Evolutionary conservation across 2,329 filamentous ascomycete genomes (phyloP).

Genomic region (Colletotrichum scovillei): DNA sequence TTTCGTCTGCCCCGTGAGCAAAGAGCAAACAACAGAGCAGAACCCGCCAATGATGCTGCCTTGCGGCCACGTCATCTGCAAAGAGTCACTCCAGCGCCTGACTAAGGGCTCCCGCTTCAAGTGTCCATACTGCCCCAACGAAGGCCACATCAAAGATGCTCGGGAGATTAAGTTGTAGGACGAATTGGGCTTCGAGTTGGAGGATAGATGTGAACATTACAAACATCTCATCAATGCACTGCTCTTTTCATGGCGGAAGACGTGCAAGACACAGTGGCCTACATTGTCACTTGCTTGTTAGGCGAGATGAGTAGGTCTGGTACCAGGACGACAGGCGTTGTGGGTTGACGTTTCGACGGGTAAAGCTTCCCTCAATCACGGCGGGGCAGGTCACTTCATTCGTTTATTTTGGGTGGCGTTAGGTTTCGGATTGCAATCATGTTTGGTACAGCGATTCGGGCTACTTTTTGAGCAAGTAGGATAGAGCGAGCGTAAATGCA

Average conservation of each 20-base stretch:
- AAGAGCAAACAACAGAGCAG: conserved; percentile 91
- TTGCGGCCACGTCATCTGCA: conserved; percentile 93
- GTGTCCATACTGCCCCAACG: conserved; percentile 93
- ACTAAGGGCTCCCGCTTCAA: conserved; percentile 87
- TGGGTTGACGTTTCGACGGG: background rate
- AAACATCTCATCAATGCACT: conserved; percentile 3
- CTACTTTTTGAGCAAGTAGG: background rate
- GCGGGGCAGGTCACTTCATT: background rate
- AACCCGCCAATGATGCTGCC: conserved; percentile 98
- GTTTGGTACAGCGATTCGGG: conserved; percentile 5
- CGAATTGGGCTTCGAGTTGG: conserved; percentile 5
- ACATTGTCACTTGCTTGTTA: background rate
- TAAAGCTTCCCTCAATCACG: background rate
- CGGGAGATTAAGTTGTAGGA: conserved; percentile 74
- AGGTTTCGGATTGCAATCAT: background rate
- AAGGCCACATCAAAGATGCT: conserved; percentile 83
- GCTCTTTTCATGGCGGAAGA: background rate
- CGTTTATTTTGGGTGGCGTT: background rate
- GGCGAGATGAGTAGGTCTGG: background rate
- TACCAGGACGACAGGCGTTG: background rate
- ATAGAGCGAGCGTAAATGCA: conserved; percentile 1
- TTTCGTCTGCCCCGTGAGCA: conserved; percentile 97
- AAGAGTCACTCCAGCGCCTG: conserved; percentile 83
- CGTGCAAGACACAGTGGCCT: background rate
- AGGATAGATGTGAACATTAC: background rate